A percentile compares a stretch with the other conserved stretches of the same genome.
These are phyloP conservation scores for Sarocladiaceae sp. DNA, from an alignment of 2,329 filamentous ascomycete species.

Conservation along the genomic window DNA sequence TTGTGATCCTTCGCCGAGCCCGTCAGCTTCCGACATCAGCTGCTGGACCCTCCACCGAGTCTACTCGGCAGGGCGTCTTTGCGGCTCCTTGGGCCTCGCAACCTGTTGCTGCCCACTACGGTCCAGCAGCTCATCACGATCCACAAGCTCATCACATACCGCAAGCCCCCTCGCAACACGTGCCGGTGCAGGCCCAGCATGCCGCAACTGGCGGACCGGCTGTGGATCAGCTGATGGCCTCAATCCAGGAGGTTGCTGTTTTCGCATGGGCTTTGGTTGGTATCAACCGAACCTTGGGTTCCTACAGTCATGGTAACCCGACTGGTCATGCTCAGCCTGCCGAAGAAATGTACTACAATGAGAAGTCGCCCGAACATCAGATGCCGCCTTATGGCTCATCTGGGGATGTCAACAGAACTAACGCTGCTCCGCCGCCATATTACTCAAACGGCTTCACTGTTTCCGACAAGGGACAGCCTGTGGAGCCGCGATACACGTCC, in stretches of 20 bases:
- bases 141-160: background rate
- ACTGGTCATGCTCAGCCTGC: conserved; percentile 57
- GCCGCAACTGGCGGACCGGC: conserved; percentile 47
- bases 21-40: conserved; percentile 38
- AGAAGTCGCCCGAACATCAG: background rate
- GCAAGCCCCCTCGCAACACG: conserved; percentile 35
- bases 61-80: conserved; percentile 60
- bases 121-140: background rate
- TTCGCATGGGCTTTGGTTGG: conserved; percentile 79
- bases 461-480: background rate
- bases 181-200: conserved; percentile 36
- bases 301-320: conserved; percentile 56
- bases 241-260: conserved; percentile 79
- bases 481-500: conserved; percentile 4
- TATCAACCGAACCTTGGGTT: conserved; percentile 68
- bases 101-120: conserved; percentile 46
- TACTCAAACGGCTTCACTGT: background rate
- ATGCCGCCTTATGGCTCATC: background rate
- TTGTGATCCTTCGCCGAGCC: conserved; percentile 72
- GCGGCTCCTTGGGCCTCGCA: conserved; percentile 73
- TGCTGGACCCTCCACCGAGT: conserved; percentile 39
- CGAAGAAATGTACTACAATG: conserved; percentile 16
- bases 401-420: background rate
- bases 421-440: background rate
- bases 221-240: conserved; percentile 63